Conservation (phyloP, 2,329 filamentous ascomycete species). For the Talaromyces sp. region DNA sequence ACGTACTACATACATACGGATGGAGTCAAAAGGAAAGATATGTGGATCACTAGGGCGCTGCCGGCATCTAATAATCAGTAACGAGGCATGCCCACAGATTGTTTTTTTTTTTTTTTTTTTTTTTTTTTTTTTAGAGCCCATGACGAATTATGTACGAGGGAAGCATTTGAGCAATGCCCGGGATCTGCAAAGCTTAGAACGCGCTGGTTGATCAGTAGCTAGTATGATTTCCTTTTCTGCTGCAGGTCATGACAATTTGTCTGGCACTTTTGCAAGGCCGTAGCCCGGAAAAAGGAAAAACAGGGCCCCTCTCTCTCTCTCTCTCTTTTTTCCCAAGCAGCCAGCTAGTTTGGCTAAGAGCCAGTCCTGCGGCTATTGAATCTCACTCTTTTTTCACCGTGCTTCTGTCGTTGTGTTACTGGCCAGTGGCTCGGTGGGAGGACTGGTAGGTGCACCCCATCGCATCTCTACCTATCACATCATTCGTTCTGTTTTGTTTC, state of each 20-base stretch:
- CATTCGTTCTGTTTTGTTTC: neutral
- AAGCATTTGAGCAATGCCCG: constrained; percentile 17
- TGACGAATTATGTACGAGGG: constrained; percentile 17
- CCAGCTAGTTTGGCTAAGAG: neutral
- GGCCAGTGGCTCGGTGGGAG: neutral
- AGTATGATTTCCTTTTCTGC: constrained; percentile 17
- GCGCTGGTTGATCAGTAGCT: constrained; percentile 17
- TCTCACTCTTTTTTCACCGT: constrained; percentile 11
- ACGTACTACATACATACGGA: constrained; percentile 11
- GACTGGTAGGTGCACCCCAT: neutral
- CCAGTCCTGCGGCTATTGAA: constrained; percentile 11
- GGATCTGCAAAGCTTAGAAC: constrained; percentile 19
- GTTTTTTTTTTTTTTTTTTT: constrained; percentile 7
- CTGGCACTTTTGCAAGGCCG: constrained; percentile 15
- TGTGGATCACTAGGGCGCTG: constrained; percentile 18
- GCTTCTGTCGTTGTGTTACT: constrained; percentile 3
- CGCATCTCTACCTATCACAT: constrained; percentile 11
- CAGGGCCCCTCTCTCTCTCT: constrained; percentile 6
- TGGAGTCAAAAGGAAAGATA: constrained; percentile 9
- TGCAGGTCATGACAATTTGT: constrained; percentile 21
- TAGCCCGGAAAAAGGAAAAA: neutral
- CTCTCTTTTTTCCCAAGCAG: constrained; percentile 5
- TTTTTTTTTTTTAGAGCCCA: constrained; percentile 9
- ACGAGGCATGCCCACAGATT: constrained; percentile 14
- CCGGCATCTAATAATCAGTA: constrained; percentile 17